Conservation (phyloP, 2,329 filamentous ascomycete genomes). For the Malbranchea zuffiana region DNA sequence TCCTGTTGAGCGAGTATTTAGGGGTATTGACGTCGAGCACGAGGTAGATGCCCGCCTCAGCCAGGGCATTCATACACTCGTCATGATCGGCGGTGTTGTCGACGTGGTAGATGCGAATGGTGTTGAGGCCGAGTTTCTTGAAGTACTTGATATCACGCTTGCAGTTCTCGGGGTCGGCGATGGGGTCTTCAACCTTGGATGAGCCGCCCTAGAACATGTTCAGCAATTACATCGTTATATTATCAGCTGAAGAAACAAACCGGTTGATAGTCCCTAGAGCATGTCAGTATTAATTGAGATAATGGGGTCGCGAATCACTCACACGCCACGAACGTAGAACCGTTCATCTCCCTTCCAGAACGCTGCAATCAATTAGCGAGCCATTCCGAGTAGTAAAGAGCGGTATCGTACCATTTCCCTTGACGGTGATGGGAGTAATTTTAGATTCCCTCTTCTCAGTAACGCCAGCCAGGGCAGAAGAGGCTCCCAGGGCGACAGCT, state of each 20-base stretch:
- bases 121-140: constrained; percentile 79
- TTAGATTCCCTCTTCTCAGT: constrained; percentile 34
- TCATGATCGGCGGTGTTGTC: constrained; percentile 78
- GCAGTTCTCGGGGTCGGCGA: constrained; percentile 60
- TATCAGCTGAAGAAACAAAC: constrained; percentile 23
- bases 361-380: constrained; percentile 30
- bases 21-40: constrained; percentile 89
- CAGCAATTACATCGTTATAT: constrained; percentile 1
- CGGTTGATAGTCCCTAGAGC: constrained; percentile 49
- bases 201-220: constrained; percentile 45
- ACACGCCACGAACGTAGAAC: constrained; percentile 42
- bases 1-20: constrained; percentile 75
- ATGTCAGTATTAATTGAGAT: constrained; percentile 27
- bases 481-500: constrained; percentile 37
- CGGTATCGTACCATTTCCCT: constrained; percentile 45
- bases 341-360: constrained; percentile 53
- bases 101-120: constrained; percentile 81
- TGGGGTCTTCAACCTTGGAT: constrained; percentile 57
- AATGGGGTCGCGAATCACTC: constrained; percentile 7
- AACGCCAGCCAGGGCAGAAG: constrained; percentile 37
- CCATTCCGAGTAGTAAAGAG: not conserved
- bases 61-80: constrained; percentile 70
- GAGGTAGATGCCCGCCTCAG: constrained; percentile 80
- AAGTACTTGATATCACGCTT: constrained; percentile 71
- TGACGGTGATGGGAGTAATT: constrained; percentile 48